Conservation (phyloP, 345 rosid genomes). For the Nephelium lappaceum region DNA sequence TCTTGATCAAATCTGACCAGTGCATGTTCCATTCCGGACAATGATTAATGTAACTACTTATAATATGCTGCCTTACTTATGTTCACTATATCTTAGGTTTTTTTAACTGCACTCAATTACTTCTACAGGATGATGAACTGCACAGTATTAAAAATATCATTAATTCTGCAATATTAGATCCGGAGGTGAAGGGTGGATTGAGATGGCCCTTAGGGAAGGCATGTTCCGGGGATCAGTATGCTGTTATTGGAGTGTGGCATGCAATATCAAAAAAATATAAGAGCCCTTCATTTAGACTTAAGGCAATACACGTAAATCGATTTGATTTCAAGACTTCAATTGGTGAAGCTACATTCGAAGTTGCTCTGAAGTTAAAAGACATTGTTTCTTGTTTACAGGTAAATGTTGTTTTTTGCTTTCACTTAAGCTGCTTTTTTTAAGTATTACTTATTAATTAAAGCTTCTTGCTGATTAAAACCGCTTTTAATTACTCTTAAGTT, state of each 20-base stretch:
- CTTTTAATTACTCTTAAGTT: too few species aligned
- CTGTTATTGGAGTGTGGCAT: constrained; percentile 50
- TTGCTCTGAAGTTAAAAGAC: constrained; percentile 50
- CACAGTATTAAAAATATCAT: constrained; percentile 46
- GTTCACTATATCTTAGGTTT: too few species aligned
- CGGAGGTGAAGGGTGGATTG: constrained; percentile 67
- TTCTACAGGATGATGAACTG: constrained; percentile 58
- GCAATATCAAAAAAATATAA: constrained; percentile 39
- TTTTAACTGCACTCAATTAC: too few species aligned
- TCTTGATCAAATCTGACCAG: background rate
- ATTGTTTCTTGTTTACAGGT: constrained; percentile 40
- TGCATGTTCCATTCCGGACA: background rate
- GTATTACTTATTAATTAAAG: too few species aligned
- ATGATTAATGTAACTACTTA: background rate
- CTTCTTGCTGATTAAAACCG: too few species aligned
- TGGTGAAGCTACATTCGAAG: constrained; percentile 46
- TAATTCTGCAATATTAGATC: constrained; percentile 53
- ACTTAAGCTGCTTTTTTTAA: background rate
- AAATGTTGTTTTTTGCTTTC: constrained; percentile 6
- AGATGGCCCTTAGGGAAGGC: constrained; percentile 61
- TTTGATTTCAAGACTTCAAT: constrained; percentile 45
- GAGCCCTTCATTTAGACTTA: constrained; percentile 46
- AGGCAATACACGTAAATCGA: constrained; percentile 56
- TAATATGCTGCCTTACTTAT: too few species aligned
- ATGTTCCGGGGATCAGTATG: constrained; percentile 44